phyloP scores from a whole-genome alignment of 2,329 filamentous ascomycete genomes.

The Paecilomyces niveus region DNA sequence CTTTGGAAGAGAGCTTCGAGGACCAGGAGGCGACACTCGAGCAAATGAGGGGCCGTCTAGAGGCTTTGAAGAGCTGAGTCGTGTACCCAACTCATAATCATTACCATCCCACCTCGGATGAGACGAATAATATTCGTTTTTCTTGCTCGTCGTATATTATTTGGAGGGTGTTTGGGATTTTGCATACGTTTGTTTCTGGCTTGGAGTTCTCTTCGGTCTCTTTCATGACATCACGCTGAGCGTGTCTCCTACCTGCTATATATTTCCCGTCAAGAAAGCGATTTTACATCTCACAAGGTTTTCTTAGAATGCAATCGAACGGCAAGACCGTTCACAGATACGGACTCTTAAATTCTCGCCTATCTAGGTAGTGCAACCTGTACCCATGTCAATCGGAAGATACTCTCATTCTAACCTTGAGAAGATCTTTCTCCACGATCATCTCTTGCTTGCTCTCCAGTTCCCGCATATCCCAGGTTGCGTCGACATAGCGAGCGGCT shows the following conservation, averaged over 20 bases:
- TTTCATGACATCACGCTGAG: not conserved
- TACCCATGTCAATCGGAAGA: not conserved
- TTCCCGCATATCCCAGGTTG: constrained; percentile 44
- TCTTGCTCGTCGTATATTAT: not conserved
- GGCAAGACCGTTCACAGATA: not conserved
- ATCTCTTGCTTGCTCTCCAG: constrained; percentile 35
- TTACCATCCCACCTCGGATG: not conserved
- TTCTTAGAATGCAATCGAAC: not conserved
- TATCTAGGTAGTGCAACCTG: not conserved
- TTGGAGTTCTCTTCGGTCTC: not conserved
- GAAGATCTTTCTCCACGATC: constrained; percentile 23
- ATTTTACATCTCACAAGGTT: not conserved
- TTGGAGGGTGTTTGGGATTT: not conserved
- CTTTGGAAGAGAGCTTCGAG: constrained; percentile 65
- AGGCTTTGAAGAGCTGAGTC: constrained; percentile 77
- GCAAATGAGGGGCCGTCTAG: constrained; percentile 85
- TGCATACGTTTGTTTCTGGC: not conserved
- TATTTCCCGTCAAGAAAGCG: not conserved
- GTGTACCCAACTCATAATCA: not conserved
- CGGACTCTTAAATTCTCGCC: not conserved
- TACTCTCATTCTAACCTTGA: not conserved
- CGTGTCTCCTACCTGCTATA: not conserved
- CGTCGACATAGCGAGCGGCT: constrained; percentile 37
- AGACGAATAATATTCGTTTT: not conserved
- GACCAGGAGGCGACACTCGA: constrained; percentile 85